Evolutionary conservation across 352 stramenopile genomes (phyloP).

Genomic region (Blastocystis sp.): DNA sequence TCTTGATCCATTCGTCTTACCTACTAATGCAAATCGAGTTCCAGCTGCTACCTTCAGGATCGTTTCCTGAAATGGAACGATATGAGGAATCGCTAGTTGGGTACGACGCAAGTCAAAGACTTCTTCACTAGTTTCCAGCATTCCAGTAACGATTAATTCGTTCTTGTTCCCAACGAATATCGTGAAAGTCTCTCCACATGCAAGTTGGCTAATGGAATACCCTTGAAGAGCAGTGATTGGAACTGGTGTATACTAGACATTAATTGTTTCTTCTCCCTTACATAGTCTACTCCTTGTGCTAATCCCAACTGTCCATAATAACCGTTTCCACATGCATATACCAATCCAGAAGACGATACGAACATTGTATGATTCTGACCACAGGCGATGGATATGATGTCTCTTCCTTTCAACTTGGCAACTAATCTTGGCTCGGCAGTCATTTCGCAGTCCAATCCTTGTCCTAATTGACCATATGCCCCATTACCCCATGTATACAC

Average conservation of each 20-base stretch:
- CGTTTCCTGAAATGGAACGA: not conserved
- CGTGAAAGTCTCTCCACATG: slow-evolving; percentile 47
- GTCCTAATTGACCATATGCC: slow-evolving; percentile 71
- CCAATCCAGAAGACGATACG: slow-evolving; percentile 66
- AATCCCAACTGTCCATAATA: slow-evolving; percentile 73
- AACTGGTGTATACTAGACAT: slow-evolving; percentile 2
- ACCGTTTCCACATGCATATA: slow-evolving; percentile 71
- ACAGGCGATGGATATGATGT: slow-evolving; percentile 68
- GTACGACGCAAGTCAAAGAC: not conserved
- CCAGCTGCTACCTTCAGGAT: not conserved
- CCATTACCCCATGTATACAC: slow-evolving; percentile 72
- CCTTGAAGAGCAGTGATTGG: not conserved
- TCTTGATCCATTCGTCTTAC: not conserved
- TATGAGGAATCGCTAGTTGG: not conserved
- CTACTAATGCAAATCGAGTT: slow-evolving; percentile 8
- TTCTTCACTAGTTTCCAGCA: not conserved
- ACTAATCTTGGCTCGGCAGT: slow-evolving; percentile 45
- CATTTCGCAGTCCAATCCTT: slow-evolving; percentile 63
- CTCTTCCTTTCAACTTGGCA: slow-evolving; percentile 2
- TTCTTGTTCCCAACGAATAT: slow-evolving; percentile 24
- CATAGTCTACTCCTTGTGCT: slow-evolving; percentile 63
- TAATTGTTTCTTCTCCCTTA: not conserved
- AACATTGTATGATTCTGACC: slow-evolving; percentile 72
- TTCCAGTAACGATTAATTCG: not conserved
- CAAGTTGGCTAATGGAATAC: not conserved